Conservation (phyloP, 768 basidiomycete species). For the Lepiota brunneoincarnata region DNA sequence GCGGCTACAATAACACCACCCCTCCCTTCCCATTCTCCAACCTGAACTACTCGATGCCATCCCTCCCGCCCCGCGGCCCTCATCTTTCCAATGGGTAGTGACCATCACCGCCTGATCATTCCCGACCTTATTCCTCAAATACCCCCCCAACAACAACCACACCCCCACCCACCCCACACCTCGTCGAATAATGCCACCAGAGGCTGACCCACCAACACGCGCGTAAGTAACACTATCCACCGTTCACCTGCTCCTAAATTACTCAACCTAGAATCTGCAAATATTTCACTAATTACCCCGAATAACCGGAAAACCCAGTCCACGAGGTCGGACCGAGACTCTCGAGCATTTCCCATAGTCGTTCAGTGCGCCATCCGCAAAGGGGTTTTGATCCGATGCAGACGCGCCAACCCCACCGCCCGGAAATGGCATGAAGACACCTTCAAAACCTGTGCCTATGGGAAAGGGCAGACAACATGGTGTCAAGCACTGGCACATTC, state of each 20-base stretch:
- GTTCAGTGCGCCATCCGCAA: conserved; percentile 30
- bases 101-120: conserved; percentile 75
- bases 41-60: conserved; percentile 43
- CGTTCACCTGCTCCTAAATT: conserved; percentile 74
- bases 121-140: conserved; percentile 54
- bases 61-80: conserved; percentile 72
- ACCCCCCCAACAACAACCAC: conserved; percentile 71
- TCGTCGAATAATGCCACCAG: conserved; percentile 86
- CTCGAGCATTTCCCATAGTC: conserved; percentile 53
- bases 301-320: conserved; percentile 17
- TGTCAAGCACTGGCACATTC: no score
- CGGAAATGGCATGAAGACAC: conserved; percentile 61
- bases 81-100: conserved; percentile 89
- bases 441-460: conserved; percentile 85
- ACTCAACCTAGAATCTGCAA: conserved; percentile 54
- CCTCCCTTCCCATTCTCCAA: conserved; percentile 19
- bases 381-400: conserved; percentile 19
- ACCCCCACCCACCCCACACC: conserved; percentile 75
- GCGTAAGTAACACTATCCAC: conserved; percentile 77
- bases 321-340: conserved; percentile 61
- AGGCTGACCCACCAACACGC: conserved; percentile 76
- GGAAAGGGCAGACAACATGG: no score
- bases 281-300: conserved; percentile 21
- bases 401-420: conserved; percentile 46
- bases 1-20: no score